Base-by-base conservation (phyloP, 2,329 filamentous ascomycete species). In the Phaeosphaeriaceae sp. region DNA sequence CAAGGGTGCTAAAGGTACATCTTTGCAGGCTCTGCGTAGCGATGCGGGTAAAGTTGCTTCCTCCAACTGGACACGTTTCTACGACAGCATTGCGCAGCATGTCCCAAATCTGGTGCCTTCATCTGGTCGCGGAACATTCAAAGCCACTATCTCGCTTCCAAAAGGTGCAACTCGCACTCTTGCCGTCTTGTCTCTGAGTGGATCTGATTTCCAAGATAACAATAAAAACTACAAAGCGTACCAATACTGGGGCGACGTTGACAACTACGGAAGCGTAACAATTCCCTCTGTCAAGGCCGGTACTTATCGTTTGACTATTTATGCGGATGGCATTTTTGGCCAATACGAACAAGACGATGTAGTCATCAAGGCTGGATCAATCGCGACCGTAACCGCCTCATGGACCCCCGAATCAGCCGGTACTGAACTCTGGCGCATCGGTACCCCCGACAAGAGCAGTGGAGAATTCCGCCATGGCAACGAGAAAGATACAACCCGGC, bases 381-480 rank as follows among this genome's bases (percentile, higher is more conserved):
- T 43, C 2, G 64, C 74, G 21, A 69, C 66, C 6, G 71, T 71
- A 3, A 75, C 3, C 63, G 69, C 70, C 57, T 30, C 47, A 17
- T 87, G 84, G 83, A 68, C 64, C 2, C 76, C 82, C 38, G 85
- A 87, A 56, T 77, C 75, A 1, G 76, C 79, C 0, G 84, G 85
- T 2, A 78, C 63, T 0, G 85, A 87, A 58, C 70, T 88, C 46
- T 87, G 81, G 79, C 78, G 85, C 16, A 81, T 87, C 39, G 85
- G 85, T 3, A 83, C 76, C 0, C 85, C 85, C 0, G 84, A 87
- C 57, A 84, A 85, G 60, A 81, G 77, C 6, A 78, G 78, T 3
- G 84, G 83, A 13, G 84, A 87, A 62, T 87, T 80, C 64, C 76
- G 75, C 8, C 85, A 86, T 58, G 84, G 85, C 12, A 76, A 81